These are phyloP conservation scores for Pythium monospermum DNA, from an alignment of 352 stramenopile species.

Conservation along the genomic window DNA sequence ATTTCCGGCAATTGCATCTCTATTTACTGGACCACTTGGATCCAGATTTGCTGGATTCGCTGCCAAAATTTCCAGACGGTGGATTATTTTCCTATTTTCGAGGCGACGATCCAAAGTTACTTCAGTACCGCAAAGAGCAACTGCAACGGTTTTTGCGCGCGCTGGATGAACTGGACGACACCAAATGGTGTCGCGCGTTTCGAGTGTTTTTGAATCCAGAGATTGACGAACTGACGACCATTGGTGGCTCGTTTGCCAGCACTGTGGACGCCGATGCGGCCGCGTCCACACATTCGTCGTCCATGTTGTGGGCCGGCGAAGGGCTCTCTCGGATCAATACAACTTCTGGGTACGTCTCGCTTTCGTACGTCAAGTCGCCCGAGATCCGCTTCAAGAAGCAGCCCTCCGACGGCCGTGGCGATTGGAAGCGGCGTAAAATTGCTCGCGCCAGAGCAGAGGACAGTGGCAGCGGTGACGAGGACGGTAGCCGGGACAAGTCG, in stretches of 20 bases:
- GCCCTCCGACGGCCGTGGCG: slow-evolving; percentile 34
- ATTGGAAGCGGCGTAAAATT: slow-evolving; percentile 55
- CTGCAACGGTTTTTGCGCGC: slow-evolving; percentile 57
- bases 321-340: slow-evolving; percentile 31
- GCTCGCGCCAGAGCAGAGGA: slow-evolving; percentile 27
- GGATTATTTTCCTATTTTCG: slow-evolving; percentile 67
- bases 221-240: slow-evolving; percentile 36
- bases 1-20: slow-evolving; percentile 64
- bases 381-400: slow-evolving; percentile 73
- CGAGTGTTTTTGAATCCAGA: slow-evolving; percentile 60
- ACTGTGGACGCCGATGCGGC: slow-evolving; percentile 18
- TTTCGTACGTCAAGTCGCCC: slow-evolving; percentile 66
- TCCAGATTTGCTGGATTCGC: slow-evolving; percentile 31
- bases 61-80: slow-evolving; percentile 68
- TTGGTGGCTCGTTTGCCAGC: slow-evolving; percentile 24
- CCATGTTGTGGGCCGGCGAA: slow-evolving; percentile 9
- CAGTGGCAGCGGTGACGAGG: slow-evolving; percentile 26
- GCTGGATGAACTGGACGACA: slow-evolving; percentile 49
- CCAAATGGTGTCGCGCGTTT: slow-evolving; percentile 55
- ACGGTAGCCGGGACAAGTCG: background rate
- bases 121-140: slow-evolving; percentile 60
- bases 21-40: slow-evolving; percentile 51
- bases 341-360: slow-evolving; percentile 62
- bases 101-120: slow-evolving; percentile 63
- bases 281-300: no score